Conservation (phyloP, 129 eudicot species). For the Sambucus nigra region DNA sequence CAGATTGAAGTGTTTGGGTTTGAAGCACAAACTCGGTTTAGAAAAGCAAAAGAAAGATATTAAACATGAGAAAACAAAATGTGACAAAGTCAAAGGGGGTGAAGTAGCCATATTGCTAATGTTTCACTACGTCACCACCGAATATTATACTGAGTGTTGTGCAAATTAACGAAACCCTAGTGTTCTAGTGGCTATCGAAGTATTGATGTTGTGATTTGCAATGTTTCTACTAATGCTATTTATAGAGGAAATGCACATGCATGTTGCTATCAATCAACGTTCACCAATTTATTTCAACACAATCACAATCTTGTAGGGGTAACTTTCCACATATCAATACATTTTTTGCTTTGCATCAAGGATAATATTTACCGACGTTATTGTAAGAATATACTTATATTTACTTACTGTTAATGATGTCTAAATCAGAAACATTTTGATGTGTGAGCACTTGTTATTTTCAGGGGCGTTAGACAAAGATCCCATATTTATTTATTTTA, state of each 20-base stretch:
- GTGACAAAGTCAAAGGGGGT: constrained; percentile 6
- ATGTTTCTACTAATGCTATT: background rate
- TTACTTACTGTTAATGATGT: too few species aligned
- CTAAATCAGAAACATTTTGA: too few species aligned
- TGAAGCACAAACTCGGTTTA: constrained; percentile 18
- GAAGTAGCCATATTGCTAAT: constrained; percentile 13
- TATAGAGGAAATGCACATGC: constrained; percentile 13
- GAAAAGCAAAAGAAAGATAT: constrained; percentile 28
- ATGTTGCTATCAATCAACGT: constrained; percentile 5
- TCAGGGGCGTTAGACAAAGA: too few species aligned
- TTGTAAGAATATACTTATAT: too few species aligned
- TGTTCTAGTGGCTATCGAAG: background rate
- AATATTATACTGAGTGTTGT: background rate
- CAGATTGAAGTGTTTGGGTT: constrained; percentile 40
- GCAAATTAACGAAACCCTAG: background rate
- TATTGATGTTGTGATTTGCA: background rate
- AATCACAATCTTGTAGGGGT: too few species aligned
- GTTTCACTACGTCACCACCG: background rate
- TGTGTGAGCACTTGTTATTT: too few species aligned
- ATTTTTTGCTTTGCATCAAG: too few species aligned
- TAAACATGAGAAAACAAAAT: constrained; percentile 20
- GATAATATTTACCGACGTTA: too few species aligned
- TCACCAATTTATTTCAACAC: background rate
- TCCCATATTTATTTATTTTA: too few species aligned
- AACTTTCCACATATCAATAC: too few species aligned